Base-by-base conservation (phyloP, 1,284 basidiomycete species). In the Trichosporon faecale region DNA sequence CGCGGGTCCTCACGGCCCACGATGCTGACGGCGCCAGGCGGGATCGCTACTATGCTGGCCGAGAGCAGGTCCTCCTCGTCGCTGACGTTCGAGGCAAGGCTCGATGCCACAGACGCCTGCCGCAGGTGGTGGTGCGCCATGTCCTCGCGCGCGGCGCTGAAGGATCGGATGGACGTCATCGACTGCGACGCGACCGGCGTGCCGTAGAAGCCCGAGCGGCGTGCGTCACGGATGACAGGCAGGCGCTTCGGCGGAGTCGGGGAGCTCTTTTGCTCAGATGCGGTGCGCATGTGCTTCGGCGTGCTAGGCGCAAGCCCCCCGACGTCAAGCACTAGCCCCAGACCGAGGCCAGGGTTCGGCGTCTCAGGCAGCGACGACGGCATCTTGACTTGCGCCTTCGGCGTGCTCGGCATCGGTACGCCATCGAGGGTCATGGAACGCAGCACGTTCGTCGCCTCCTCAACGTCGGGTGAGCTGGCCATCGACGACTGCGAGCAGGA, bases 11-110 rank as follows among this genome's bases (percentile, higher is more conserved):
- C 65, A 18, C 66, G 33, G 16, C 68, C 66, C 29, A 70, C 67
- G 23, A 68, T 64, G 31, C 66, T 55, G 40, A 67, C 72, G 2
- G 76, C 68, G 21, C 76, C 69, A 6, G 78, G 77, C 6, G 73
- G 77, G 27, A 82, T 66, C 27, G 73, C 75, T 63, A 81, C 78
- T 61, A 82, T 79, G 66, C 77, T 77, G 3, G 80, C 81, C 7
- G 76, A 79, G 65, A 76, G 72, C 9, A 78, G 73, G 70, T 80
- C 79, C 37, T 81, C 81, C 37, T 81, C 81, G 68, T 81, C 80
- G 70, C 76, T 78, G 35, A 75, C 72, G 55, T 78, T 80, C 25
- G 75, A 77, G 27, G 77, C 73, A 25, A 67, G 12, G 29, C 44
- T 64, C 11, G 40, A 55, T 66, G 68, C 66, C 21, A 71, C 49